Conservation (phyloP, 192 early-diverging fungal species). For the Cetraspora pellucida region DNA sequence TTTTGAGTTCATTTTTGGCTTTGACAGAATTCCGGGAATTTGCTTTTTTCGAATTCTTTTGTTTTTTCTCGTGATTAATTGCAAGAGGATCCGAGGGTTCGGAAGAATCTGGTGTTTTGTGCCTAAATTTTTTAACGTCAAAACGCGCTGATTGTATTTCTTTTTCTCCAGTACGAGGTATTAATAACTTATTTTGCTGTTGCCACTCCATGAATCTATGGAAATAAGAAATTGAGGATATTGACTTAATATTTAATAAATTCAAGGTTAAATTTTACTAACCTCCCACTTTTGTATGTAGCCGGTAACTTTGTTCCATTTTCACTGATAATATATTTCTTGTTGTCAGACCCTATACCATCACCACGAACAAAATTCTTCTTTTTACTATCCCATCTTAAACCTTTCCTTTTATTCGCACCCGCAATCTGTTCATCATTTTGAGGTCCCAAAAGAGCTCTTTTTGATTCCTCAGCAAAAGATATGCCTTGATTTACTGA, state of each 20-base stretch:
- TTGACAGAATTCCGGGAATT: background rate
- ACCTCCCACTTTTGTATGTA: conserved; percentile 81
- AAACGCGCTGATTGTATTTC: conserved; percentile 66
- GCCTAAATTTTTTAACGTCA: conserved; percentile 67
- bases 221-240: background rate
- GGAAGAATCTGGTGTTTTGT: conserved; percentile 73
- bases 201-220: conserved; percentile 86
- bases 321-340: conserved; percentile 92
- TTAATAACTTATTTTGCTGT: conserved; percentile 75
- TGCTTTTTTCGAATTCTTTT: conserved; percentile 23
- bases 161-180: conserved; percentile 86
- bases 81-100: conserved; percentile 71
- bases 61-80: conserved; percentile 67
- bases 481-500: conserved; percentile 68
- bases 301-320: conserved; percentile 88
- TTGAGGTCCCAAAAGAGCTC: conserved; percentile 73
- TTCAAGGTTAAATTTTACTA: background rate
- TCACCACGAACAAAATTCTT: conserved; percentile 83
- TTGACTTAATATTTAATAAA: background rate
- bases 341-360: conserved; percentile 92
- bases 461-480: conserved; percentile 81
- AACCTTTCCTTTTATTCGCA: conserved; percentile 58
- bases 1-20: conserved; percentile 28
- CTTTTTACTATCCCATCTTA: conserved; percentile 94
- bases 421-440: conserved; percentile 80